These are phyloP conservation scores for Nakazawaea siamensis DNA, from an alignment of 805 yeast genomes.

Conservation along the genomic window DNA sequence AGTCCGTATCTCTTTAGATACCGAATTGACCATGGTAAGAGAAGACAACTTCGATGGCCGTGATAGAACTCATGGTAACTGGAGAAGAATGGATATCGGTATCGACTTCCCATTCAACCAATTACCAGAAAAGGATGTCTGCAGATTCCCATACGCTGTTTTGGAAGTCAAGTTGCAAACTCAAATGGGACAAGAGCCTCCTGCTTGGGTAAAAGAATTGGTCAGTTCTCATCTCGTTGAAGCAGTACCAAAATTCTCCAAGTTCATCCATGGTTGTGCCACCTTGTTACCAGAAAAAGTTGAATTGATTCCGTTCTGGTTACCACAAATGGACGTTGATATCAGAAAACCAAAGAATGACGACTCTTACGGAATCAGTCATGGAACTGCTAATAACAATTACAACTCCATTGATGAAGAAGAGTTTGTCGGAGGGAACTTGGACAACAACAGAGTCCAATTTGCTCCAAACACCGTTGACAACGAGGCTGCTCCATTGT, in stretches of 20 bases:
- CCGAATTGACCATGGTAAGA: conserved; percentile 94
- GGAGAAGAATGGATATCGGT: conserved; percentile 99
- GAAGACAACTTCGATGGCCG: conserved; percentile 84
- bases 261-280: conserved; percentile 95
- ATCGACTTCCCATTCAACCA: conserved; percentile 93
- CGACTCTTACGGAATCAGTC: conserved; percentile 56
- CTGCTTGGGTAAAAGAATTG: conserved; percentile 92
- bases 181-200: conserved; percentile 98
- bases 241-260: conserved; percentile 96
- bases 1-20: conserved; percentile 95
- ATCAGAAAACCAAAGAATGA: conserved; percentile 77
- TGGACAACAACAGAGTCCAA: conserved; percentile 5
- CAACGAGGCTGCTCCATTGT: conserved; percentile 32
- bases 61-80: conserved; percentile 84
- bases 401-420: conserved; percentile 53
- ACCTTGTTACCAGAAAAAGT: conserved; percentile 80
- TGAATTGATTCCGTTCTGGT: conserved; percentile 89
- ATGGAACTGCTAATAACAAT: conserved; percentile 21
- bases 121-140: conserved; percentile 75
- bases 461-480: conserved; percentile 3
- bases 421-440: conserved; percentile 39
- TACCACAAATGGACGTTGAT: conserved; percentile 94
- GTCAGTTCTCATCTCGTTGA: conserved; percentile 91
- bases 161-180: conserved; percentile 96
- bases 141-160: conserved; percentile 95